Conservation (phyloP, 192 early-diverging fungal genomes). For the Neocallimastix lanati region DNA sequence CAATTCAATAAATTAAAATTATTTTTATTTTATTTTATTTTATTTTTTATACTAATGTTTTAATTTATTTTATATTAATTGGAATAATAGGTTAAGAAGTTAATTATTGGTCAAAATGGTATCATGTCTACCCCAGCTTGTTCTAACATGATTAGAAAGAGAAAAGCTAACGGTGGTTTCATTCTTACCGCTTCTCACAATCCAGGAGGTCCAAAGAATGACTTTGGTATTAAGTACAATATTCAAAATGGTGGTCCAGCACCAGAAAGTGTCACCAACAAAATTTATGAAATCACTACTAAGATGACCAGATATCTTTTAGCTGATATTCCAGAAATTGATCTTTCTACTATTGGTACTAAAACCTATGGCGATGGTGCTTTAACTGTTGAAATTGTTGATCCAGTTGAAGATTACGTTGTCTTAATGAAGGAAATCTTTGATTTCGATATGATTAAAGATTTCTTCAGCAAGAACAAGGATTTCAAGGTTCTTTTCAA, state of each 20-base stretch:
- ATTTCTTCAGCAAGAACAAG: slow-evolving; percentile 50
- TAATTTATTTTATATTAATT: slow-evolving; percentile 3
- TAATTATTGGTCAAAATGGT: slow-evolving; percentile 80
- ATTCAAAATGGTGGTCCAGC: slow-evolving; percentile 88
- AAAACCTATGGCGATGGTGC: slow-evolving; percentile 32
- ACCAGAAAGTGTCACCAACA: slow-evolving; percentile 84
- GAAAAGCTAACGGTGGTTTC: slow-evolving; percentile 79
- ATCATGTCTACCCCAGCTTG: slow-evolving; percentile 82
- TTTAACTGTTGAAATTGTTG: slow-evolving; percentile 69
- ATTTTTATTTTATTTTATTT: too few relatives aligned
- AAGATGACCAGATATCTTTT: slow-evolving; percentile 44
- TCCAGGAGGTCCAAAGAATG: slow-evolving; percentile 89
- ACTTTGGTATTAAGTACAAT: slow-evolving; percentile 99
- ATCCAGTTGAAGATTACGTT: slow-evolving; percentile 78
- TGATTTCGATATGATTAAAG: slow-evolving; percentile 71
- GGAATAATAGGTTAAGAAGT: slow-evolving; percentile 57
- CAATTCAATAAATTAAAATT: too few relatives aligned
- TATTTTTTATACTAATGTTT: too few relatives aligned
- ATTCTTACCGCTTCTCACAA: slow-evolving; percentile 97
- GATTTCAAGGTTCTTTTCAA: slow-evolving; percentile 81
- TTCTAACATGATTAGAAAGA: slow-evolving; percentile 78
- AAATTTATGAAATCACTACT: slow-evolving; percentile 71
- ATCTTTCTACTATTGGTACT: slow-evolving; percentile 50
- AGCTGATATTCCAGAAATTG: slow-evolving; percentile 45
- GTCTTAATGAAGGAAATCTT: slow-evolving; percentile 72